These are phyloP conservation scores for Posidonia australis DNA, from an alignment of 106 monocot species.

Conservation along the genomic window DNA sequence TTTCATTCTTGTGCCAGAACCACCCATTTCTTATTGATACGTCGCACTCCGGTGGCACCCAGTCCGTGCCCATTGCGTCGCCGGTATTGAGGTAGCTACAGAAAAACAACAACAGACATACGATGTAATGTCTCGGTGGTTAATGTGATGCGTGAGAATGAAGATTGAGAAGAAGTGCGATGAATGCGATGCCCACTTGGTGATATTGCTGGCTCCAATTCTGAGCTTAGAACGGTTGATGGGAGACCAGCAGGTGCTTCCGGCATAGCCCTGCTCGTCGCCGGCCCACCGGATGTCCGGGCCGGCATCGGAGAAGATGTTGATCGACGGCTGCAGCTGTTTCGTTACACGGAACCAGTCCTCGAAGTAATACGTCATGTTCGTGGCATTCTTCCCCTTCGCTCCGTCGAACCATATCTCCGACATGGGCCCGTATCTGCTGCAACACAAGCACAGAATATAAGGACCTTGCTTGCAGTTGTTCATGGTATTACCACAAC, in stretches of 20 bases:
- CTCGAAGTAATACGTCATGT: constrained; percentile 79
- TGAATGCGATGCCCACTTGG: constrained; percentile 20
- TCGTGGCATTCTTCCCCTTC: constrained; percentile 56
- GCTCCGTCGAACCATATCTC: constrained; percentile 99
- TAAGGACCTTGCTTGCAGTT: no score
- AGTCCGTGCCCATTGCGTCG: constrained; percentile 54
- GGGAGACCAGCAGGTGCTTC: constrained; percentile 66
- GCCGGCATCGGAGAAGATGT: constrained; percentile 91
- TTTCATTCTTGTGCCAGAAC: constrained; percentile 83
- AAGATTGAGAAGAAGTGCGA: neutral
- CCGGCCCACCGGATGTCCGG: constrained; percentile 86
- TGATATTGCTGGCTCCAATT: constrained; percentile 50
- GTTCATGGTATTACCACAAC: no score
- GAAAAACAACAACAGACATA: neutral
- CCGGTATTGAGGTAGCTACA: constrained; percentile 70
- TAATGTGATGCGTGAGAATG: no score
- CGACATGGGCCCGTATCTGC: constrained; percentile 55
- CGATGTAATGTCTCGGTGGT: neutral
- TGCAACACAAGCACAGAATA: neutral
- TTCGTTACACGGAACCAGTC: constrained; percentile 68
- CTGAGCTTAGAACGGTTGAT: constrained; percentile 47
- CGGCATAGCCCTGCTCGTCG: constrained; percentile 68
- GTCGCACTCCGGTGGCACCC: constrained; percentile 95
- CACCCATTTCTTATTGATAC: constrained; percentile 77
- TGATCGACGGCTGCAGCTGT: constrained; percentile 65